These are phyloP conservation scores for Thyridium curvatum DNA, from an alignment of 2,329 filamentous ascomycete species.

Conservation along the genomic window DNA sequence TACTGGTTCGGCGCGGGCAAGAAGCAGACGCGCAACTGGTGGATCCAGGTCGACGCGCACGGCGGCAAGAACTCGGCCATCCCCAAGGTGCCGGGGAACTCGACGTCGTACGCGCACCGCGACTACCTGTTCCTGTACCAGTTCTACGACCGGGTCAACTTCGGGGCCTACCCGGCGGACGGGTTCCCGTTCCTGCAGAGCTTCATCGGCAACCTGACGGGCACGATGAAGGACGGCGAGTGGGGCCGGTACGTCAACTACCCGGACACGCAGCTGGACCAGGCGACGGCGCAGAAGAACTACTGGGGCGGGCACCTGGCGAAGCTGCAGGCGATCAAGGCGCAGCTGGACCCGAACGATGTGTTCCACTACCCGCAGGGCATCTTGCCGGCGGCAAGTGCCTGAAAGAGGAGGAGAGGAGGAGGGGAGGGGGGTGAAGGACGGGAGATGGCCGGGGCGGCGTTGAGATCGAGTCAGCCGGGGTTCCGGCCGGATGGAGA, in stretches of 20 bases:
- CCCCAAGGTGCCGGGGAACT: conserved; percentile 14
- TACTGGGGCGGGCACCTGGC: conserved; percentile 30
- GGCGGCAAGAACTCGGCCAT: conserved; percentile 29
- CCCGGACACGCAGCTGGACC: conserved; percentile 26
- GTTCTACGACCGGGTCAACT: conserved; percentile 32
- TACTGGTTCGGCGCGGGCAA: conserved; percentile 17
- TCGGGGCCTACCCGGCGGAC: conserved; percentile 23
- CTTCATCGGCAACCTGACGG: conserved; percentile 26
- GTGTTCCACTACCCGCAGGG: conserved; percentile 35
- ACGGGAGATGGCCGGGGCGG: too few relatives aligned
- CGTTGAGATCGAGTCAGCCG: too few relatives aligned
- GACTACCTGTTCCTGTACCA: conserved; percentile 44
- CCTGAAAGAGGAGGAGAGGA: neutral
- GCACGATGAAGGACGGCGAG: conserved; percentile 13
- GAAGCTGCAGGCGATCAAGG: conserved; percentile 26
- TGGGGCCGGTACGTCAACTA: conserved; percentile 38
- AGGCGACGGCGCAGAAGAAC: conserved; percentile 20
- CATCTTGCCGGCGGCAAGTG: conserved; percentile 13
- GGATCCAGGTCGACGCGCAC: conserved; percentile 25
- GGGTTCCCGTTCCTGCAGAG: conserved; percentile 25
- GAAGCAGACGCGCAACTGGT: conserved; percentile 22
- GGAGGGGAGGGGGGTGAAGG: neutral
- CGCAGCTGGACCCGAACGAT: conserved; percentile 25
- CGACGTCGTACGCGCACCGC: conserved; percentile 31
- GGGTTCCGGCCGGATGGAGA: too few relatives aligned